Conservation (phyloP, 1,139 yeast species). For the Pichia norvegensis region DNA sequence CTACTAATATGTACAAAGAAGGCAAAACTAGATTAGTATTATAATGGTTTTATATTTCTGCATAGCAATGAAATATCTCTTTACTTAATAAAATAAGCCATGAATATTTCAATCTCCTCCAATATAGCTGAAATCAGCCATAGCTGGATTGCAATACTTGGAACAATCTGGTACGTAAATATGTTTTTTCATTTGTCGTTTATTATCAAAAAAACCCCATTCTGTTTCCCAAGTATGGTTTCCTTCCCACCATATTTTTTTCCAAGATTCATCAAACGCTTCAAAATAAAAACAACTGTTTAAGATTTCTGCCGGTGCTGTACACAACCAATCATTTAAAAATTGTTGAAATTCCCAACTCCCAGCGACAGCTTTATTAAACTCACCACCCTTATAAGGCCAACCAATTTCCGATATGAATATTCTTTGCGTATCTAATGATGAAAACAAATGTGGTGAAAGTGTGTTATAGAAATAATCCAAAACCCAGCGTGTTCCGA, state of each 20-base stretch:
- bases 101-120: too few species aligned
- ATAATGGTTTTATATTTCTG: not conserved
- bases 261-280: slow-evolving; percentile 73
- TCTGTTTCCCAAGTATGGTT: slow-evolving; percentile 57
- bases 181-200: slow-evolving; percentile 38
- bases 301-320: slow-evolving; percentile 23
- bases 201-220: slow-evolving; percentile 56
- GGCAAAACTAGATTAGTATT: slow-evolving; percentile 4
- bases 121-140: slow-evolving; percentile 1
- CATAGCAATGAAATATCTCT: too few species aligned
- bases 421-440: slow-evolving; percentile 21
- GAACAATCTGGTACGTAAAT: slow-evolving; percentile 30
- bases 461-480: slow-evolving; percentile 35
- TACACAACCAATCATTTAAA: slow-evolving; percentile 47
- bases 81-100: too few species aligned
- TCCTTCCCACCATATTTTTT: slow-evolving; percentile 41
- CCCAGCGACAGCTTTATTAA: slow-evolving; percentile 41
- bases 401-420: slow-evolving; percentile 62
- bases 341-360: slow-evolving; percentile 39
- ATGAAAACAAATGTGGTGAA: slow-evolving; percentile 30
- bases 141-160: slow-evolving; percentile 4
- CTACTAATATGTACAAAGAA: slow-evolving; percentile 21
- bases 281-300: slow-evolving; percentile 41
- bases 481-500: slow-evolving; percentile 47
- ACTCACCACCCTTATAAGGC: slow-evolving; percentile 58